Base-by-base conservation (phyloP, 768 basidiomycete species). In the Podaxis pistillaris region DNA sequence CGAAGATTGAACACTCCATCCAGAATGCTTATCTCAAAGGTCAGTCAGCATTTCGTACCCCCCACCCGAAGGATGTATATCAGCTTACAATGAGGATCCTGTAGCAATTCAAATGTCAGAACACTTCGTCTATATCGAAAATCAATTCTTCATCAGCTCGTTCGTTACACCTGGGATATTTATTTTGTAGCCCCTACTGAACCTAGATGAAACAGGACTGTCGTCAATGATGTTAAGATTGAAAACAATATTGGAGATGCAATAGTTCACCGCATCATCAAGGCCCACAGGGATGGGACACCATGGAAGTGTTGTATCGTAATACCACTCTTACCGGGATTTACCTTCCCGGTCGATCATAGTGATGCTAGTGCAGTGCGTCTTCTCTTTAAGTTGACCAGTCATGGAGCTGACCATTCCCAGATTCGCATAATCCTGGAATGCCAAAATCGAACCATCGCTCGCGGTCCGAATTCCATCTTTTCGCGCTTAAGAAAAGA, bases 91-190 rank as follows among this genome's bases (percentile, higher is more conserved):
- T 46, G 24, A 44, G 63, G 47, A 12, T 52, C n/a, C 8, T 13
- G 54, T 63, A 95, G 94, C 94, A 9, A 97, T 97, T 58, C 89
- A 96, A 70, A 78, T 91, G 69, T 96, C 94, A 26, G 94, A 98
- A 67, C 94, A 97, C 70, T 99, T 98, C 71, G 92, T 99, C 37
- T 99, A 99, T 76, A 97, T 99, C 65, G 96, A 98, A 72, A 94
- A 95, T 67, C 93, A 94, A 71, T 94, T 94, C 70, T 94, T 94
- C 74, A 91, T 94, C 65, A 88, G 91, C 1, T 93, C 91, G 92
- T 93, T 73, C 71, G 90, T 66, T 9, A 15, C 58, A 24, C 17
- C 26, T 22, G 33, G 6, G 30, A 53, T 26, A 54, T 19, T 19
- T 2, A 46, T 53, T 52, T 51, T 52, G 19, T 51, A 60, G 19